Conservation (phyloP, 345 rosid genomes). For the Jatropha curcas region DNA sequence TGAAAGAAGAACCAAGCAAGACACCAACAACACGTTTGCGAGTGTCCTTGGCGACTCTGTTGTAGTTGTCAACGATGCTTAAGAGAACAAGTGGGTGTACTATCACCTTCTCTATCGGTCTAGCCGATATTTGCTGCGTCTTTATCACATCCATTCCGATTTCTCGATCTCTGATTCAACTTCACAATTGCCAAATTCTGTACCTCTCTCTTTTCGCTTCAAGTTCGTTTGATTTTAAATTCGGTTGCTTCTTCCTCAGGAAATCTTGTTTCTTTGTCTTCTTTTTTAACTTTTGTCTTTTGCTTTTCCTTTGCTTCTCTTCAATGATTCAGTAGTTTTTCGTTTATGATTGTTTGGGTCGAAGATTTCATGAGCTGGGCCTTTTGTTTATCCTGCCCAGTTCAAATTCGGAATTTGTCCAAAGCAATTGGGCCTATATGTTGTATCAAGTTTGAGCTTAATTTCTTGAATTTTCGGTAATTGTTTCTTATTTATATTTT, state of each 20-base stretch:
- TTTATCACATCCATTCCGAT: constrained; percentile 81
- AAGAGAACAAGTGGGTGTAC: constrained; percentile 96
- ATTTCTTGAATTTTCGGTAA: too few species aligned
- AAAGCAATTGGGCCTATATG: too few species aligned
- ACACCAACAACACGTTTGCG: constrained; percentile 34
- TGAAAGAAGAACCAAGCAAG: constrained; percentile 31
- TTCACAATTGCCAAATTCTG: neutral
- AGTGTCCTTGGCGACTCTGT: constrained; percentile 29
- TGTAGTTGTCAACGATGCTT: constrained; percentile 90
- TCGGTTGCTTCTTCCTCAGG: constrained; percentile 13
- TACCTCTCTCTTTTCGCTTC: neutral
- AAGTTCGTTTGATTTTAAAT: neutral
- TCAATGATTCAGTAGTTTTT: neutral
- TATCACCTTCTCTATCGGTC: constrained; percentile 87
- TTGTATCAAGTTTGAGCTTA: too few species aligned
- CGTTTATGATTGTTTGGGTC: neutral
- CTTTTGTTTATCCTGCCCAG: too few species aligned
- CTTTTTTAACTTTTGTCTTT: neutral
- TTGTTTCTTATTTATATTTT: too few species aligned
- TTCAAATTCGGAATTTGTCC: neutral
- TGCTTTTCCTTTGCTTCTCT: neutral
- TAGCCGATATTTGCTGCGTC: constrained; percentile 79
- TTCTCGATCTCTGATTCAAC: neutral
- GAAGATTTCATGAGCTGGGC: neutral
- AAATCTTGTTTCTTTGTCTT: neutral